Evolutionary conservation across 2,329 filamentous ascomycete species (phyloP).

Genomic region (Paraconiothyrium sp.): DNA sequence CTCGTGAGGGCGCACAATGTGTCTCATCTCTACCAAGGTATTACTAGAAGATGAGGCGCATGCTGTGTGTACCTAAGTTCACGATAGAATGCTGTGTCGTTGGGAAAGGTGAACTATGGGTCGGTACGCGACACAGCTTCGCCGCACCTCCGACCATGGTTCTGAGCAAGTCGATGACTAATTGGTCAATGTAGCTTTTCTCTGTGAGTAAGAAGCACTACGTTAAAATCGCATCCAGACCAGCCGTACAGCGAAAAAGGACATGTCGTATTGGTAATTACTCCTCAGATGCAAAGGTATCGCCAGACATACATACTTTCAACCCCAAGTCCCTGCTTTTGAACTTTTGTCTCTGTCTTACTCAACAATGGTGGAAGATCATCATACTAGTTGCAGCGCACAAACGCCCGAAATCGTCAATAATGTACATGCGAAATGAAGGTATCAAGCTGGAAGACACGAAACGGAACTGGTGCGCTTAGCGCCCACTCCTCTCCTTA

Average conservation of each 20-base stretch:
- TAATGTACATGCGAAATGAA: slow-evolving; percentile 5
- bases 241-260: background rate
- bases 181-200: no score
- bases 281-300: slow-evolving; percentile 5
- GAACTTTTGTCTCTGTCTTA: background rate
- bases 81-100: no score
- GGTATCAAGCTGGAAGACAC: background rate
- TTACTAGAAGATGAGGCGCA: no score
- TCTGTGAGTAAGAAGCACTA: no score
- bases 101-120: no score
- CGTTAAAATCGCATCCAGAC: no score
- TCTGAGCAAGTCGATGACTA: no score
- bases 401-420: background rate
- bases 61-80: no score
- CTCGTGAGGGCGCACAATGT: no score
- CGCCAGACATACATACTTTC: background rate
- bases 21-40: no score
- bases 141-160: no score
- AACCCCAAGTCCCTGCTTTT: background rate
- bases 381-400: background rate
- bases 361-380: background rate
- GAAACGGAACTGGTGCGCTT: background rate
- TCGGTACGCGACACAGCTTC: no score
- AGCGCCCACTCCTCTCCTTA: slow-evolving; percentile 10
- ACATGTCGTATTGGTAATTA: background rate